phyloP scores from a whole-genome alignment of 805 yeast species.

The Torulaspora delbrueckii region DNA sequence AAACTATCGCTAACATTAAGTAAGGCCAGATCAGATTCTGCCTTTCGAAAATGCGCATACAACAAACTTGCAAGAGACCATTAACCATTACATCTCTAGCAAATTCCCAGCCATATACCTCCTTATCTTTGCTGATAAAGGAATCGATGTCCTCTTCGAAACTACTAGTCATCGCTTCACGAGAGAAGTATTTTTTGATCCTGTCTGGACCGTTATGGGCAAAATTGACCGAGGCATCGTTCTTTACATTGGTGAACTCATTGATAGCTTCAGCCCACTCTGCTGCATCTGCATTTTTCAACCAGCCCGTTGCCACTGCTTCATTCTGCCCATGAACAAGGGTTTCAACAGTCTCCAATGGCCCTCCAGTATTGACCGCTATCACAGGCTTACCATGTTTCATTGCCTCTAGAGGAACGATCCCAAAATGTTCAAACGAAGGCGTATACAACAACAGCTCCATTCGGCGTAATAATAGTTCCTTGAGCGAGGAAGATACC shows the following conservation, averaged over 20 bases:
- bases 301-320: conserved; percentile 57
- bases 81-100: conserved; percentile 12
- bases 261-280: conserved; percentile 53
- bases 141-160: conserved; percentile 37
- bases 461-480: conserved; percentile 52
- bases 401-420: conserved; percentile 97
- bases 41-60: conserved; percentile 9
- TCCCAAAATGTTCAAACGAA: conserved; percentile 89
- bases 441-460: conserved; percentile 81
- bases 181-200: conserved; percentile 34
- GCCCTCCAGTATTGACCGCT: conserved; percentile 90
- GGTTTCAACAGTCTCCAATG: conserved; percentile 61
- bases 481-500: conserved; percentile 61
- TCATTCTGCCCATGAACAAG: conserved; percentile 28
- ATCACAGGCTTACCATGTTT: conserved; percentile 73
- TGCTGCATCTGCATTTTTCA: conserved; percentile 43
- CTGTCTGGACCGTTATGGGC: conserved; percentile 32
- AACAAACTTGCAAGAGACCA: conserved; percentile 16
- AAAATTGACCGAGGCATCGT: conserved; percentile 14
- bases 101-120: conserved; percentile 33
- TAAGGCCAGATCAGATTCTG: conserved; percentile 14
- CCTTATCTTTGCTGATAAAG: conserved; percentile 25
- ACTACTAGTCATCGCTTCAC: conserved; percentile 37
- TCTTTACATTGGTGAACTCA: conserved; percentile 34
- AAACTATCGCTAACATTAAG: conserved; percentile 13